Percentiles rank a stretch among this genome's conserved stretches.
phyloP scores from a whole-genome alignment of 164 flowering plant genomes.

The Stephania yunnanensis region DNA sequence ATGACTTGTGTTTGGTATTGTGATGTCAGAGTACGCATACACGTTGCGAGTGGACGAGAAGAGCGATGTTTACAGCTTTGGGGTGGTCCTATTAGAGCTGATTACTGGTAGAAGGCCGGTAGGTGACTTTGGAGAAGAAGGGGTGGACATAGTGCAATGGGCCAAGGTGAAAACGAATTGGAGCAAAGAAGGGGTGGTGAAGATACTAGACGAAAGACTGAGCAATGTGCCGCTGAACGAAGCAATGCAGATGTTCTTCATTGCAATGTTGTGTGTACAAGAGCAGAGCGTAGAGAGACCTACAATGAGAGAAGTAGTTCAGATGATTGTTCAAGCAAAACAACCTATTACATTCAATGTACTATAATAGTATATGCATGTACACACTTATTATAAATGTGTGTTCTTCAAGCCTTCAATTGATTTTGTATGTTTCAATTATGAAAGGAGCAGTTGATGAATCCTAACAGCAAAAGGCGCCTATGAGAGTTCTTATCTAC shows the following conservation, averaged over 20 bases:
- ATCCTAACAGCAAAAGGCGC: neutral
- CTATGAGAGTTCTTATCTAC: too few relatives aligned
- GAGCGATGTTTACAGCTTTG: conserved; percentile 80
- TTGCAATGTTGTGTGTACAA: conserved; percentile 60
- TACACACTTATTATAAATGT: neutral
- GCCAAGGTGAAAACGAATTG: conserved; percentile 36
- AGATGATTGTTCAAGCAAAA: conserved; percentile 61
- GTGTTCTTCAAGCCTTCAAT: neutral
- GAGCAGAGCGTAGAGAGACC: conserved; percentile 66
- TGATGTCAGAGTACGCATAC: conserved; percentile 63
- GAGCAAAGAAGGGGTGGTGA: conserved; percentile 46
- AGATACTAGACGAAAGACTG: conserved; percentile 45
- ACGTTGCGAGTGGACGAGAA: conserved; percentile 76
- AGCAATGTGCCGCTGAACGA: conserved; percentile 36
- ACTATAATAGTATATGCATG: neutral
- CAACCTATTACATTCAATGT: conserved; percentile 6
- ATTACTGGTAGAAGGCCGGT: conserved; percentile 66
- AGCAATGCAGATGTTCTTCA: conserved; percentile 59
- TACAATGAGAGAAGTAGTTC: conserved; percentile 77
- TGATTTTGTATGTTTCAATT: neutral
- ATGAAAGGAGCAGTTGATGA: neutral
- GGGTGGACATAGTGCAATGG: conserved; percentile 77
- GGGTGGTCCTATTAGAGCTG: conserved; percentile 71
- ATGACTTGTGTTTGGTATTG: neutral
- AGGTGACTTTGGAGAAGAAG: conserved; percentile 65